phyloP scores from a whole-genome alignment of 257 asterid species.

The Rhazya stricta region DNA sequence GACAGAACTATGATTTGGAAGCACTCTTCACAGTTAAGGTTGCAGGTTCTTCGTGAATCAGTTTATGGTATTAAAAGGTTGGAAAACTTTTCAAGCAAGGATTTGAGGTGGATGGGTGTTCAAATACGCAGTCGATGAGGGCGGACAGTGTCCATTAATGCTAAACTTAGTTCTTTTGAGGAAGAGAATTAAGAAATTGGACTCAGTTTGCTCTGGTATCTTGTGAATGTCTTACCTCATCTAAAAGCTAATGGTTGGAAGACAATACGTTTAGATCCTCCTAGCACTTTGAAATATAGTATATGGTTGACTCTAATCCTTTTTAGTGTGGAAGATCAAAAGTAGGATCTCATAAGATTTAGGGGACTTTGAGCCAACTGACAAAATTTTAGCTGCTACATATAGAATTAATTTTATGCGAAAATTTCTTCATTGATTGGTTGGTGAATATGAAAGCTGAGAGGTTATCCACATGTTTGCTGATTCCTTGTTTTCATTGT shows the following conservation, averaged over 20 bases:
- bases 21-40: not conserved
- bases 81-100: not conserved
- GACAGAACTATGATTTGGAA: not conserved
- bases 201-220: not conserved
- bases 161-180: not conserved
- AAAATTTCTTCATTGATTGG: not conserved
- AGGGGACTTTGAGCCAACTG: not conserved
- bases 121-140: not conserved
- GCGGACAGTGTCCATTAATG: not conserved
- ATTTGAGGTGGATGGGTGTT: not conserved
- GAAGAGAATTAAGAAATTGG: not conserved
- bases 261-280: not conserved
- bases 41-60: not conserved
- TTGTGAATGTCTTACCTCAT: not conserved
- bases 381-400: not conserved
- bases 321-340: not conserved
- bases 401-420: not conserved
- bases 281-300: not conserved
- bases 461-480: not conserved
- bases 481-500: not conserved
- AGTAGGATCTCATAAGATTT: not conserved
- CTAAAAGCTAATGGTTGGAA: not conserved
- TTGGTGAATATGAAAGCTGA: not conserved
- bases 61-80: not conserved
- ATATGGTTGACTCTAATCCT: not conserved